Conservation (phyloP, 1,139 yeast species). For the Yamadazyma sp. region DNA sequence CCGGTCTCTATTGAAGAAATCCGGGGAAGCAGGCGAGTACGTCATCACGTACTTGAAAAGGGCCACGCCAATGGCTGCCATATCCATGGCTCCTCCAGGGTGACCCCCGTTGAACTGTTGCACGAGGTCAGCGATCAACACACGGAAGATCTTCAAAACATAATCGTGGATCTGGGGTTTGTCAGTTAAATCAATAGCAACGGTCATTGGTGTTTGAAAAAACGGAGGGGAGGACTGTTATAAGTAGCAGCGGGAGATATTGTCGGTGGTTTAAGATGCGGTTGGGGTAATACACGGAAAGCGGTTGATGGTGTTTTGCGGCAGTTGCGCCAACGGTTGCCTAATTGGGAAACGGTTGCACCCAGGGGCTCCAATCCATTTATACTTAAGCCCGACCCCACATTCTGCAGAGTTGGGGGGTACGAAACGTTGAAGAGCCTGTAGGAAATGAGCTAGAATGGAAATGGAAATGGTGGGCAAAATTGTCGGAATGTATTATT, state of each 20-base stretch:
- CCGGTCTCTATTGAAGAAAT: constrained; percentile 32
- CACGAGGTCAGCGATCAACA: constrained; percentile 26
- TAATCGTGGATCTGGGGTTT: constrained; percentile 12
- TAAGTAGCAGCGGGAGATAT: not conserved
- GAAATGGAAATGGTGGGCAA: too few species aligned
- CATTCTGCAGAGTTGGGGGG: too few species aligned
- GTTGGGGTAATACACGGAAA: too few species aligned
- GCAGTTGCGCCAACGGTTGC: not conserved
- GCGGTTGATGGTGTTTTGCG: too few species aligned
- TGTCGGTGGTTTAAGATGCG: not conserved
- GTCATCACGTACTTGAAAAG: constrained; percentile 33
- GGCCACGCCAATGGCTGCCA: constrained; percentile 38
- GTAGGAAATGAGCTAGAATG: too few species aligned
- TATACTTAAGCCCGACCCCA: not conserved
- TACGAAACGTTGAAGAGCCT: too few species aligned
- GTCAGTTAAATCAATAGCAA: constrained; percentile 6
- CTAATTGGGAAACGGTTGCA: too few species aligned
- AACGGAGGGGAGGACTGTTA: not conserved
- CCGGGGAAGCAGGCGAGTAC: constrained; percentile 28
- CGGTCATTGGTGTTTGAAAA: constrained; percentile 4
- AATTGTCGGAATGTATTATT: too few species aligned
- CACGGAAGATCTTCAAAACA: constrained; percentile 18
- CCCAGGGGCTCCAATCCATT: too few species aligned
- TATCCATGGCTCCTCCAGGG: constrained; percentile 39
- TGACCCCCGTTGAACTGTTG: constrained; percentile 38